These are phyloP conservation scores for Postia placenta DNA, from an alignment of 768 basidiomycete species.

Conservation along the genomic window DNA sequence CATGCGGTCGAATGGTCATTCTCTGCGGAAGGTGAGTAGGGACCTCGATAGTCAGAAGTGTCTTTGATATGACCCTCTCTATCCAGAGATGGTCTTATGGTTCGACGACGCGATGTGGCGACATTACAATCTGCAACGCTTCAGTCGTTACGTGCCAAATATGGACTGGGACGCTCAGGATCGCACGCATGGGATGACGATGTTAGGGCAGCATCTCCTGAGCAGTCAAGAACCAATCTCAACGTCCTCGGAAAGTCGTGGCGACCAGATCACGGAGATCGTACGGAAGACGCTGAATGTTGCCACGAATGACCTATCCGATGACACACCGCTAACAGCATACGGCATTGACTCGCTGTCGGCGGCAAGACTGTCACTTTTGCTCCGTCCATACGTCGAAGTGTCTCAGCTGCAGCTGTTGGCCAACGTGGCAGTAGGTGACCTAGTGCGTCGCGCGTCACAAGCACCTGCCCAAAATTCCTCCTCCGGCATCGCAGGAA, in stretches of 20 bases:
- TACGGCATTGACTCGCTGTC: slow-evolving; percentile 39
- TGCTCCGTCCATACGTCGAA: slow-evolving; percentile 24
- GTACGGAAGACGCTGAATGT: slow-evolving; percentile 25
- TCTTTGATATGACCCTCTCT: neutral
- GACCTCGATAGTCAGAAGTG: no score
- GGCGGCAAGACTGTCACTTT: slow-evolving; percentile 30
- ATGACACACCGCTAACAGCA: slow-evolving; percentile 32
- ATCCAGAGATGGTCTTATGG: neutral
- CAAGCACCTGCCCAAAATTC: neutral
- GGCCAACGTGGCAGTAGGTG: slow-evolving; percentile 26
- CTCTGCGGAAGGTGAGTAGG: neutral
- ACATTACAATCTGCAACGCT: neutral
- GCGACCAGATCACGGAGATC: no score
- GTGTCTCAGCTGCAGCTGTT: slow-evolving; percentile 33
- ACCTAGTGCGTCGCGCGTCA: slow-evolving; percentile 12
- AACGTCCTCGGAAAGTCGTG: neutral
- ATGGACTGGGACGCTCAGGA: slow-evolving; percentile 25
- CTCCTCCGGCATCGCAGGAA: neutral
- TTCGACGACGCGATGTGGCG: neutral
- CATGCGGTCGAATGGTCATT: neutral
- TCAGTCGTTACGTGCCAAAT: slow-evolving; percentile 27
- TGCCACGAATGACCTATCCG: slow-evolving; percentile 26
- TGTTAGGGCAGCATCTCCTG: slow-evolving; percentile 19
- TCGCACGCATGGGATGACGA: slow-evolving; percentile 16
- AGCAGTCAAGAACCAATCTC: neutral